Base-by-base conservation (phyloP, 1,284 basidiomycete species). In the Ustilago lituana region DNA sequence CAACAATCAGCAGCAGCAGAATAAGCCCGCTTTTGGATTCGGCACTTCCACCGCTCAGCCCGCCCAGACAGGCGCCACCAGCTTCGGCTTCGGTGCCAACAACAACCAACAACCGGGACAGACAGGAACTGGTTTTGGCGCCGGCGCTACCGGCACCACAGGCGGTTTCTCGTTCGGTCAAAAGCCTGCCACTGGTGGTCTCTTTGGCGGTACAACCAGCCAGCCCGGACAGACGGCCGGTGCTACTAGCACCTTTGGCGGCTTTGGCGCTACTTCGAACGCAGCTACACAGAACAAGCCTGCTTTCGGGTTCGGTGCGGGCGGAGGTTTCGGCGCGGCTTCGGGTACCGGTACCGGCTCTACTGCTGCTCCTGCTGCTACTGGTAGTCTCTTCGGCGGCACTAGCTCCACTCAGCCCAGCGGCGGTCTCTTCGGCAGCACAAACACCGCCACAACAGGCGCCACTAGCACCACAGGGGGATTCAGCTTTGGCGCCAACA, bases 171-270 rank as follows among this genome's bases (percentile, higher is more conserved):
- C 62, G 38, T 70, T 75, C 35, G 70, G 83, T 69, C 11, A 52
- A 22, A 67, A 75, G 49, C 67, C 71, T 17, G 64, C 71, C 4
- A 62, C 81, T 53, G 73, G 84, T 3, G 83, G 85, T 43, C 77
- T 90, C 14, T 90, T 91, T 73, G 86, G 87, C 20, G 70, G 53
- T 31, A 64, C 78, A 11, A 54, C 57, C 29, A 52, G 41, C 14
- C 50, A 65, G 40, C 67, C 71, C 8, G 65, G 58, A 38, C 77
- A 61, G 57, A 61, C 65, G 5, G 63, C 70, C 17, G 62, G 73
- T 5, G 58, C 79, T 10, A 65, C 73, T 22, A 58, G 56, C 27
- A 74, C 71, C 62, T 73, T 73, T 46, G 73, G 72, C 31, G 74
- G 73, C 33, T 79, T 77, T 24, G 76, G 74, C 27, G 78, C 61